Conservation (phyloP, 163 green algal species). For the Prototheca stagnorum region DNA sequence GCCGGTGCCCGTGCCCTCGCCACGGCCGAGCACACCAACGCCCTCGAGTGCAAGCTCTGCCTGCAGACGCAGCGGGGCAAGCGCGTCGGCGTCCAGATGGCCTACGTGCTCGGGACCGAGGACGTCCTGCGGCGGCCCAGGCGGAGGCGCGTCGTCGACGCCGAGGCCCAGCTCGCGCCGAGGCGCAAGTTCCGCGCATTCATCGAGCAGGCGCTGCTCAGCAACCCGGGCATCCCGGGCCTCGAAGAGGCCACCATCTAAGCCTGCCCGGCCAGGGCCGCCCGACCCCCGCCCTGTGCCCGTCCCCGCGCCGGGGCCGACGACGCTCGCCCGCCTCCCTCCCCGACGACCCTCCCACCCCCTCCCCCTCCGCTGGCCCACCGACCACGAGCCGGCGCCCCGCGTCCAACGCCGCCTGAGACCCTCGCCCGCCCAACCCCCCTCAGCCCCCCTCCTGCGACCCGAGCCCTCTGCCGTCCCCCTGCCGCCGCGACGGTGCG, state of each 20-base stretch:
- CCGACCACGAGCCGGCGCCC: too few relatives aligned
- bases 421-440: too few relatives aligned
- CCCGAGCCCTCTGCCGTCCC: too few relatives aligned
- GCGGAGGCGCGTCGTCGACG: background rate
- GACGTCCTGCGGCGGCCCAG: conserved; percentile 53
- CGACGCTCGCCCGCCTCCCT: background rate
- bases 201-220: background rate
- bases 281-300: background rate
- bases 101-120: conserved; percentile 90
- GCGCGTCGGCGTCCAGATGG: conserved; percentile 45
- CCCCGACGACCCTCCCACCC: background rate
- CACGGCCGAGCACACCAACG: conserved; percentile 41
- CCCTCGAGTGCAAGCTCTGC: conserved; percentile 91
- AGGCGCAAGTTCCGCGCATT: conserved; percentile 6
- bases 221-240: background rate
- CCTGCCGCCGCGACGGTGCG: too few relatives aligned
- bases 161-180: background rate
- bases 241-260: background rate
- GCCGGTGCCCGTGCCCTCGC: background rate
- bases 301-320: too few relatives aligned
- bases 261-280: background rate
- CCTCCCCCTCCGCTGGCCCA: background rate
- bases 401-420: too few relatives aligned
- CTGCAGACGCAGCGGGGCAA: conserved; percentile 9
- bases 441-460: too few relatives aligned